Evolutionary conservation across 2,329 filamentous ascomycete species (phyloP), one percentile per base, ranked within the genome.

Genomic region (Cryphonectria nitschkei): DNA sequence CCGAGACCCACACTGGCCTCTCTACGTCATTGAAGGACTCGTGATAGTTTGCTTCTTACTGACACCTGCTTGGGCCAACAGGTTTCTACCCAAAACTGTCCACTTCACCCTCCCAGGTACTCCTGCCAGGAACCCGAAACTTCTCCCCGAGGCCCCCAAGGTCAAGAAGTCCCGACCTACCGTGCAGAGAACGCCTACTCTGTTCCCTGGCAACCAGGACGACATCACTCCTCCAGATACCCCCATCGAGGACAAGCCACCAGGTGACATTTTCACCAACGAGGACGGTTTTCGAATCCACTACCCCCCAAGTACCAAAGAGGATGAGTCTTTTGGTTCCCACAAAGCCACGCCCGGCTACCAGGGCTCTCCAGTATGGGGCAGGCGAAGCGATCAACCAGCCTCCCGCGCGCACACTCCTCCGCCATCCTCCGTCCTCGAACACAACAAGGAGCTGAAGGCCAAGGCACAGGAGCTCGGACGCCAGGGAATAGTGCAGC

Each of bases 21-120:
- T 65, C 63, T 71, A 69, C 70, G 70, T 72, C 70, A 72, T 69
- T 41, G 16, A 46, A 19, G 58, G 41, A 50, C 26, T 46, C 14
- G 41, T 7, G 63, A 65, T 65, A 26, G 63, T 19, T 65, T 65
- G 41, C 3, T 50, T 3, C 6, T 13, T 9, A 16, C 34, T 29
- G n/a, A 43, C 39, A 19, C 19, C 29, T 64, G 22, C 26, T 64
- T 3, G 34, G 6, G 13, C 8, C 90, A n/a, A n/a, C 78, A 97
- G 95, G 70, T 97, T 97, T 79, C 88, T 98, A 50, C 95, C 95
- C 46, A 95, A 97, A 80, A 98, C 95, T 56, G 86, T 97, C 77
- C 91, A 97, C 80, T 98, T 98, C 80, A 90, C 91, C 75, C 85
- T 93, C 70, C 88, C 89, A 14, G 85, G 86, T 54, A 85, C 84